Evolutionary conservation across 371 early-diverging fungal species (phyloP), one percentile per base, ranked within the genome.

Genomic region (Smittium mucronatum): DNA sequence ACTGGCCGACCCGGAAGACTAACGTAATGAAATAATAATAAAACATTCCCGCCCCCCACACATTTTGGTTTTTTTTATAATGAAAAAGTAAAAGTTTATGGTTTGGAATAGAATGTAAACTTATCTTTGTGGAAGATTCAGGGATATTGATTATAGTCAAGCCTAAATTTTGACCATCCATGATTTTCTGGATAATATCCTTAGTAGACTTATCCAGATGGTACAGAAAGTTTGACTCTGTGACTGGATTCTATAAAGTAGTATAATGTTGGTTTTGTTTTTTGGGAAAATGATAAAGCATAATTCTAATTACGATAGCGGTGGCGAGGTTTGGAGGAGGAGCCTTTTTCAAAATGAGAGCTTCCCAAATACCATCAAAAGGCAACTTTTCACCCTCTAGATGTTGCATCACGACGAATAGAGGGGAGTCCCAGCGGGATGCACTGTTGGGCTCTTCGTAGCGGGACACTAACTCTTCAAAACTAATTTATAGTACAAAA

Each of bases 381-480:
- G 90, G 89, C 70, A 69, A 76, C 75, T 8, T 36, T 59, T 86
- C 81, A 0, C 65, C 58, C 0, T 72, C 75, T 63, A 88, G 93
- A 47, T 89, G 85, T 67, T 88, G 88, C 33, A 92, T 80, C 5
- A 94, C 77, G 0, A 90, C 89, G 72, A 95, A 94, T 28, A 96
- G 81, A 17, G 98, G 98, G 2, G 91, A 83, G 76, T 98, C 98
- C 98, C 98, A 98, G 61, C 92, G 81, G 73, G 91, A 90, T 5
- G 85, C 81, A 17, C 86, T 84, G 63, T 89, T 87, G n/a, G 97
- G 97, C 73, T 97, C 97, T 81, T 98, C 98, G 70, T 91, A 97
- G 59, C 98, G 81, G 59, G 87, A 86, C 1, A 89, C 80, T 31
- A 98, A 82, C 70, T 94, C 90, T 31, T 92, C 91, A 73, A 95